These are phyloP conservation scores for Fusarium pseudoanthophilum DNA, from an alignment of 2,329 filamentous ascomycete genomes.

Conservation along the genomic window DNA sequence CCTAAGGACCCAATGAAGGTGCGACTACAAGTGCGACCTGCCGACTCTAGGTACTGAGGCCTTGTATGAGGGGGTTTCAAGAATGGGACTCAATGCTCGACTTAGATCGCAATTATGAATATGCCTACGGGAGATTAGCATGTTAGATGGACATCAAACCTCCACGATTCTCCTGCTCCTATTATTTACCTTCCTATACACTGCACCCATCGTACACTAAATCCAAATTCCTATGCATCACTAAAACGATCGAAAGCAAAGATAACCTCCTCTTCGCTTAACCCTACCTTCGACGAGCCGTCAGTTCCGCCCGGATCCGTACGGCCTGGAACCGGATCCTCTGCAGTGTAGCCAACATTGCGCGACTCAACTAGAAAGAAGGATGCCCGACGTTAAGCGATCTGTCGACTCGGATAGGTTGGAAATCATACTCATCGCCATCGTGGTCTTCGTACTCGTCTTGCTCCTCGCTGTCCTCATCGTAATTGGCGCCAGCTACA, in stretches of 20 bases:
- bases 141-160: background rate
- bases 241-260: background rate
- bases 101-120: background rate
- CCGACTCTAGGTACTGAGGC: background rate
- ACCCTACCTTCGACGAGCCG: background rate
- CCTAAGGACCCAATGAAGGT: background rate
- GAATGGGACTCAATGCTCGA: background rate
- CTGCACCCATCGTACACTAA: background rate
- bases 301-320: background rate
- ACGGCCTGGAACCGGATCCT: slow-evolving; percentile 5
- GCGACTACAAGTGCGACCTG: slow-evolving; percentile 8
- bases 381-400: slow-evolving; percentile 40
- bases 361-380: slow-evolving; percentile 3
- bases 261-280: background rate
- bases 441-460: slow-evolving; percentile 49
- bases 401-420: slow-evolving; percentile 45
- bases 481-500: slow-evolving; percentile 43
- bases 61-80: background rate
- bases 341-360: slow-evolving; percentile 2
- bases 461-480: slow-evolving; percentile 48
- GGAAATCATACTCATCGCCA: slow-evolving; percentile 50
- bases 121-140: background rate
- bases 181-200: background rate
- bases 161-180: background rate
- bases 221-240: slow-evolving; percentile 17